Conservation (phyloP, 1,284 basidiomycete genomes). For the Mycena sp. region DNA sequence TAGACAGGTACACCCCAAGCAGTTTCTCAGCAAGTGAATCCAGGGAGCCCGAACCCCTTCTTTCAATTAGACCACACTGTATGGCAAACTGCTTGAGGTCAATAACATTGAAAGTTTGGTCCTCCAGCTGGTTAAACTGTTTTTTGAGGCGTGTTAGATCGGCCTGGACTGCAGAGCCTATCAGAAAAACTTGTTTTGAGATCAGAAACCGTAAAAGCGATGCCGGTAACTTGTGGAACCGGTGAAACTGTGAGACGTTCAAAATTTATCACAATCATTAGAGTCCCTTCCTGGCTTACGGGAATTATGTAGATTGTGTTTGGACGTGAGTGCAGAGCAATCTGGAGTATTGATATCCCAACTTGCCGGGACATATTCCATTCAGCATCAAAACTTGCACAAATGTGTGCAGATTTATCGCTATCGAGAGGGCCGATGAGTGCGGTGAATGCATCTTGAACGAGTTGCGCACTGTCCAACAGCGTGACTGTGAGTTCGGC, state of each 20-base stretch:
- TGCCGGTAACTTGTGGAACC: conserved; percentile 11
- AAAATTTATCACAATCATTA: background rate
- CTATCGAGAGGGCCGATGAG: conserved; percentile 3
- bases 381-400: conserved; percentile 27
- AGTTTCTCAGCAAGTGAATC: background rate
- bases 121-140: conserved; percentile 17
- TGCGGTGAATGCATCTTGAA: background rate
- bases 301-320: conserved; percentile 17
- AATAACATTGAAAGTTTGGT: conserved; percentile 22
- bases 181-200: conserved; percentile 17
- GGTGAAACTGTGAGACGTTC: conserved; percentile 10
- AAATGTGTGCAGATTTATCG: background rate
- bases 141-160: conserved; percentile 28
- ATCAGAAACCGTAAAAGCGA: conserved; percentile 18
- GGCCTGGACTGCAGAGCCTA: conserved; percentile 23
- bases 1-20: background rate
- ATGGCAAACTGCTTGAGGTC: conserved; percentile 22
- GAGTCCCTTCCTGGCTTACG: background rate
- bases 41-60: background rate
- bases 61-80: background rate
- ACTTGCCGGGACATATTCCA: conserved; percentile 28
- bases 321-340: conserved; percentile 18
- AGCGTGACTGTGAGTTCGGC: background rate
- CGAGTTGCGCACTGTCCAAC: background rate
- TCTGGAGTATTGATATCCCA: conserved; percentile 28